Percentiles rank a stretch among this genome's conserved stretches.
phyloP scores from a whole-genome alignment of 2,329 filamentous ascomycete species.

The Phyllosticta citrichinensis region DNA sequence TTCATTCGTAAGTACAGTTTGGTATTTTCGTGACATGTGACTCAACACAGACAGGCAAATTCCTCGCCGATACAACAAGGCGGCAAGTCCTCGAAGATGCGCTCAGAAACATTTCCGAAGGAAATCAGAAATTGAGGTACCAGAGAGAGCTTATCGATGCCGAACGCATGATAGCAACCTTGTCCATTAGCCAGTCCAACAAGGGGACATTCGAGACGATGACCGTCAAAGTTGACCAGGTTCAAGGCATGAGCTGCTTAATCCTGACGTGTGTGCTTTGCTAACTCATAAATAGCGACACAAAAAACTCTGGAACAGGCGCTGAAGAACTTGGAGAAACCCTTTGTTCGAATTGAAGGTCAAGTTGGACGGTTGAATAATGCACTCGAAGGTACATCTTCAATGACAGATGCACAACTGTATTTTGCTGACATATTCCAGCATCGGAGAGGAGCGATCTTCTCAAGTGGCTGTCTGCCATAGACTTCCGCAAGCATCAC shows the following conservation, averaged over 20 bases:
- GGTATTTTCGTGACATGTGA: neutral
- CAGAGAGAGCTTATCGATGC: neutral
- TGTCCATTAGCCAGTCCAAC: neutral
- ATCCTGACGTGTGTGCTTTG: no score
- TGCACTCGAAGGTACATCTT: neutral
- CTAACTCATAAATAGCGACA: neutral
- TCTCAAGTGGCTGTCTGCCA: neutral
- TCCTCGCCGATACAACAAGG: neutral
- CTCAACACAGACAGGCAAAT: neutral
- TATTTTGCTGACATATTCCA: neutral
- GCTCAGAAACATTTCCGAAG: neutral
- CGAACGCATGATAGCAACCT: neutral
- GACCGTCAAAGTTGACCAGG: neutral
- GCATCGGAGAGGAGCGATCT: neutral
- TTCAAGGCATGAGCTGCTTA: neutral
- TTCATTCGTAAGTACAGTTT: neutral
- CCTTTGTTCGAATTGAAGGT: neutral
- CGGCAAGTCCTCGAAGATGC: neutral
- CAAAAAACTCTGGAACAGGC: neutral
- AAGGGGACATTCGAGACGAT: neutral
- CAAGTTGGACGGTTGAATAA: neutral
- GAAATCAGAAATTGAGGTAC: neutral
- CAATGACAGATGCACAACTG: neutral
- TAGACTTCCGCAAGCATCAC: neutral
- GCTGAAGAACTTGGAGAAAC: neutral